phyloP scores from a whole-genome alignment of 331 rosid species.

The Rosa hybrid region DNA sequence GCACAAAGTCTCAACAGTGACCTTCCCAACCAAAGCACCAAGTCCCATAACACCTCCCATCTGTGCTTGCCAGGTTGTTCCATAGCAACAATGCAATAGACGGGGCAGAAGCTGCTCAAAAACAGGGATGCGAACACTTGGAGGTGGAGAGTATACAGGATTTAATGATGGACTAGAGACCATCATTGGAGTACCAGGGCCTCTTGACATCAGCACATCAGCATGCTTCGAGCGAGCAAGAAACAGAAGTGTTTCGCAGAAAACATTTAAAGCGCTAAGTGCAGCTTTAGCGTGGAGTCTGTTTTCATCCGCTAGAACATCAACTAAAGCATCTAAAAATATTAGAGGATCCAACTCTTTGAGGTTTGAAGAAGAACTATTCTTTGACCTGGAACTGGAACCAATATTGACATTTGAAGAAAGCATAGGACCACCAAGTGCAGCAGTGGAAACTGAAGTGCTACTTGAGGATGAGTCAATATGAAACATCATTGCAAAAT shows the following conservation, averaged over 20 bases:
- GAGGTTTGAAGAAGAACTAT: slow-evolving; percentile 67
- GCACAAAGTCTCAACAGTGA: slow-evolving; percentile 91
- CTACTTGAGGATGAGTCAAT: slow-evolving; percentile 58
- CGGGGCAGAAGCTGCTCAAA: slow-evolving; percentile 97
- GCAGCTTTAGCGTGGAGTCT: slow-evolving; percentile 96
- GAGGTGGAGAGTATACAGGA: slow-evolving; percentile 98
- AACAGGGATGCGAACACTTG: slow-evolving; percentile 89
- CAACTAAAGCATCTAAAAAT: slow-evolving; percentile 96
- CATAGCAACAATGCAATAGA: slow-evolving; percentile 96
- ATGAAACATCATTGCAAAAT: slow-evolving; percentile 94
- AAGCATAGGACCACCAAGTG: slow-evolving; percentile 62
- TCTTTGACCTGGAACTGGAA: slow-evolving; percentile 65
- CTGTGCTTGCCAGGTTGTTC: slow-evolving; percentile 96
- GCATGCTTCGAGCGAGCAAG: slow-evolving; percentile 95
- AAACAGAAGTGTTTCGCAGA: slow-evolving; percentile 87
- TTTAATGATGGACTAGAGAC: slow-evolving; percentile 98
- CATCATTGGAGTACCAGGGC: slow-evolving; percentile 97
- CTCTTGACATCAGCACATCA: slow-evolving; percentile 85
- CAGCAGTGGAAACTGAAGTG: slow-evolving; percentile 43
- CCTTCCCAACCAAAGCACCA: slow-evolving; percentile 98
- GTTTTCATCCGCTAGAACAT: slow-evolving; percentile 93
- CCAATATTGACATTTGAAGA: slow-evolving; percentile 56
- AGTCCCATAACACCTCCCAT: slow-evolving; percentile 99
- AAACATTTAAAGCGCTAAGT: slow-evolving; percentile 77
- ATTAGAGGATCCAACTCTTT: slow-evolving; percentile 93